These are phyloP conservation scores for Ochetophila trinervis DNA, from an alignment of 306 rosid species.

Conservation along the genomic window DNA sequence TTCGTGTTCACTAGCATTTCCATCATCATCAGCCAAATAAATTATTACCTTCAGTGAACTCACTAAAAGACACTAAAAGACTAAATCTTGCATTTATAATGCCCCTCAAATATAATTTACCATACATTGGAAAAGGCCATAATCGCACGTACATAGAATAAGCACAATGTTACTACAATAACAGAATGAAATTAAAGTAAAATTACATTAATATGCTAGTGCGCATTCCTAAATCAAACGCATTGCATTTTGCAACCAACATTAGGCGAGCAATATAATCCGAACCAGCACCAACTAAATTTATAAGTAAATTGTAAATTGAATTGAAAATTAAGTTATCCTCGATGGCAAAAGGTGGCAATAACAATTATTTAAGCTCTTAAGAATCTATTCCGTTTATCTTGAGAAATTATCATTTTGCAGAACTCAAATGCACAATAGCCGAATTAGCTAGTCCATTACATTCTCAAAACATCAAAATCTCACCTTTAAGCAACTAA, in stretches of 20 bases:
- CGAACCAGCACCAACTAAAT: not conserved
- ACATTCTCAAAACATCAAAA: conserved; percentile 16
- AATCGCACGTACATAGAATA: too few species aligned
- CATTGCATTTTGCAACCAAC: too few species aligned
- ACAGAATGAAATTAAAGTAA: too few species aligned
- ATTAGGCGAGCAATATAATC: too few species aligned
- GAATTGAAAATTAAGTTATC: conserved; percentile 10
- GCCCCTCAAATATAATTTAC: not conserved
- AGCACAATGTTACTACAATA: too few species aligned
- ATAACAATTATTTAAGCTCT: conserved; percentile 2
- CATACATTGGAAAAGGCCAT: not conserved
- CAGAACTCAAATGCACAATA: conserved; percentile 4
- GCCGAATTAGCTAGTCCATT: conserved; percentile 4
- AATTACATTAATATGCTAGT: too few species aligned
- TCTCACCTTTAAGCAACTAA: conserved; percentile 43
- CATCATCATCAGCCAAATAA: not conserved
- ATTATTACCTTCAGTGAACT: not conserved
- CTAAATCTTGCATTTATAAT: not conserved
- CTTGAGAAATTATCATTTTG: conserved; percentile 20
- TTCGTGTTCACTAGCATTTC: too few species aligned
- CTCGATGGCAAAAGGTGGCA: not conserved
- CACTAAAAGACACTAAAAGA: not conserved
- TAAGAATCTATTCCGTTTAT: not conserved
- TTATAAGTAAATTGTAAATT: conserved; percentile 9
- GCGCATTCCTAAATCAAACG: too few species aligned